These are phyloP conservation scores for Geotrichum phurueaensis DNA, from an alignment of 1,139 yeast genomes.

Conservation along the genomic window DNA sequence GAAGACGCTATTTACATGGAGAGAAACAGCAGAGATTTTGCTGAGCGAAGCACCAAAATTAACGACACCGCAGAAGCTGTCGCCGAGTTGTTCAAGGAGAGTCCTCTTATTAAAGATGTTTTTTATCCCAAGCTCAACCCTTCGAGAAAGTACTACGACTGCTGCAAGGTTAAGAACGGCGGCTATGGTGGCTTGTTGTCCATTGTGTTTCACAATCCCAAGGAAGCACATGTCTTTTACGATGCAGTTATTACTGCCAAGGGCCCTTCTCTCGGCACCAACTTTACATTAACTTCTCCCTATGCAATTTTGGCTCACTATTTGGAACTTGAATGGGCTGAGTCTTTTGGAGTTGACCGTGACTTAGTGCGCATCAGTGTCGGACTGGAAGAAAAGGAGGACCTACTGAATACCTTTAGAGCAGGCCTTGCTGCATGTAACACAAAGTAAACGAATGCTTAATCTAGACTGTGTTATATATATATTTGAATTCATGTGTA, in stretches of 20 bases:
- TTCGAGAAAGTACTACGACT: constrained; percentile 62
- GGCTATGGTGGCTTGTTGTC: constrained; percentile 94
- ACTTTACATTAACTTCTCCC: constrained; percentile 87
- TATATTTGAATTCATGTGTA: not conserved
- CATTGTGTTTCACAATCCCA: constrained; percentile 60
- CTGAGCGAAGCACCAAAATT: constrained; percentile 55
- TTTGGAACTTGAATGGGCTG: constrained; percentile 74
- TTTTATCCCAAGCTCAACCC: constrained; percentile 62
- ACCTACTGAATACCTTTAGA: constrained; percentile 39
- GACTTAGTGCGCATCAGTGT: constrained; percentile 77
- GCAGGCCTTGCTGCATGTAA: constrained; percentile 26
- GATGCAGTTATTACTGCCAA: constrained; percentile 71
- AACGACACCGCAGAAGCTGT: constrained; percentile 62
- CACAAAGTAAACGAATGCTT: not conserved
- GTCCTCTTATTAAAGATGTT: constrained; percentile 48
- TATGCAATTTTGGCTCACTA: constrained; percentile 88
- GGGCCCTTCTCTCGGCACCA: constrained; percentile 93
- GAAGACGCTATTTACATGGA: constrained; percentile 92
- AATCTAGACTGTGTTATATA: not conserved
- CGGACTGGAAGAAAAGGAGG: constrained; percentile 50
- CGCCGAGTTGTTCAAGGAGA: constrained; percentile 36
- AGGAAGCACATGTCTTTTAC: constrained; percentile 67
- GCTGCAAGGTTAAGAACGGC: constrained; percentile 55
- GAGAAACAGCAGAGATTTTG: constrained; percentile 87
- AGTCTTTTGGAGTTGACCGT: constrained; percentile 78